Percentiles rank a stretch among this genome's conserved stretches.
Conservation (phyloP, 768 basidiomycete species). For the Phaeotremella fagi region DNA sequence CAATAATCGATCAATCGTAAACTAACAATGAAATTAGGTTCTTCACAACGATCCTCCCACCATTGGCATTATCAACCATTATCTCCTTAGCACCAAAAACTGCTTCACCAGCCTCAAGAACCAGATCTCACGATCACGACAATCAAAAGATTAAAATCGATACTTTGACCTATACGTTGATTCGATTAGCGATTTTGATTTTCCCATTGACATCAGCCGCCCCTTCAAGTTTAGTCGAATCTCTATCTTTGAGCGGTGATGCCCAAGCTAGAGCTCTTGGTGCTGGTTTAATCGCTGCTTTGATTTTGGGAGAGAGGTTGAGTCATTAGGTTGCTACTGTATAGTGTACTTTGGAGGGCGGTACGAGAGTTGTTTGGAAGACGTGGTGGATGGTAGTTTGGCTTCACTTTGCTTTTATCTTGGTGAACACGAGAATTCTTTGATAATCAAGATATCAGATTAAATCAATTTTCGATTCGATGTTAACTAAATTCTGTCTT, state of each 20-base stretch:
- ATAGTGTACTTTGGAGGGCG: too few species aligned
- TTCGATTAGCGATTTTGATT: slow-evolving; percentile 38
- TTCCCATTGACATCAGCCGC: slow-evolving; percentile 43
- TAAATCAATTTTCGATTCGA: too few species aligned
- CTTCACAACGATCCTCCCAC: slow-evolving; percentile 41
- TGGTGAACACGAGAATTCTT: too few species aligned
- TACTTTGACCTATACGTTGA: slow-evolving; percentile 37
- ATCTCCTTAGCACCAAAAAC: slow-evolving; percentile 34
- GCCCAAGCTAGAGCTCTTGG: slow-evolving; percentile 36
- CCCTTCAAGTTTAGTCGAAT: slow-evolving; percentile 34
- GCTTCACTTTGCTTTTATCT: too few species aligned
- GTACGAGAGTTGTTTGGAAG: too few species aligned
- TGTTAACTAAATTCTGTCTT: not conserved
- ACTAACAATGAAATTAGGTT: slow-evolving; percentile 21
- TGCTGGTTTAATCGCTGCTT: slow-evolving; percentile 30
- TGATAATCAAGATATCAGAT: too few species aligned
- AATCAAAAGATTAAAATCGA: slow-evolving; percentile 21
- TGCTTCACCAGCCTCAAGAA: slow-evolving; percentile 3
- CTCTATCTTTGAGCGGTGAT: slow-evolving; percentile 37
- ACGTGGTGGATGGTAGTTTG: too few species aligned
- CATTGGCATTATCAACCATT: slow-evolving; percentile 33
- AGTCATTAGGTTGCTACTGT: too few species aligned
- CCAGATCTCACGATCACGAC: slow-evolving; percentile 6
- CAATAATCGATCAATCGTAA: not conserved
- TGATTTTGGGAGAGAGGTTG: slow-evolving; percentile 36